phyloP scores from a whole-genome alignment of 2,329 filamentous ascomycete genomes.

The Calonectria naviculata region DNA sequence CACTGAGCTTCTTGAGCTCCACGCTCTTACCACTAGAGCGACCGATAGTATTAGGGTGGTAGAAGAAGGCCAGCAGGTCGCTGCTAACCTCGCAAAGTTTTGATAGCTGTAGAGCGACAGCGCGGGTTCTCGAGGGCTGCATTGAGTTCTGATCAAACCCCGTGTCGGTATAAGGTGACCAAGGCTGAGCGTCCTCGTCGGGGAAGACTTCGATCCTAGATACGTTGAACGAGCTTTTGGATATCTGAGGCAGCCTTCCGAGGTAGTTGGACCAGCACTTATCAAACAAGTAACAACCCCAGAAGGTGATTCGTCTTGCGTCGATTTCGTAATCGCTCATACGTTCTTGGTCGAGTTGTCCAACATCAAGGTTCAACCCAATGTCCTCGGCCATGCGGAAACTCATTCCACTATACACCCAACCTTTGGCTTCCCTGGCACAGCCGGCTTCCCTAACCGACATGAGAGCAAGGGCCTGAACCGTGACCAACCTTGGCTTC shows the following conservation, averaged over 20 bases:
- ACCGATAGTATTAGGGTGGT: slow-evolving; percentile 79
- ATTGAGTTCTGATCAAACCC: slow-evolving; percentile 79
- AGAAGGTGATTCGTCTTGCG: slow-evolving; percentile 91
- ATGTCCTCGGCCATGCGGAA: slow-evolving; percentile 98
- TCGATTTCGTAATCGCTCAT: slow-evolving; percentile 88
- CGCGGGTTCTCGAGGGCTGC: slow-evolving; percentile 86
- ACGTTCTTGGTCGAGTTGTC: slow-evolving; percentile 68
- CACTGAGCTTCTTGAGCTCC: slow-evolving; percentile 92
- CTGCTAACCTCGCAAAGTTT: slow-evolving; percentile 93
- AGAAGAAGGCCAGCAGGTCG: slow-evolving; percentile 89
- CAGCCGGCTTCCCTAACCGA: slow-evolving; percentile 96
- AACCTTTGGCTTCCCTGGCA: slow-evolving; percentile 92
- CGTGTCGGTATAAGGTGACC: slow-evolving; percentile 89
- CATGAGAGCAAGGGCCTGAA: slow-evolving; percentile 95
- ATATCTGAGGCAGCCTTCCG: slow-evolving; percentile 88
- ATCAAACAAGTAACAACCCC: slow-evolving; percentile 98
- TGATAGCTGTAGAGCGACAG: slow-evolving; percentile 83
- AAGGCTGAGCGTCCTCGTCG: slow-evolving; percentile 84
- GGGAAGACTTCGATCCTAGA: slow-evolving; percentile 93
- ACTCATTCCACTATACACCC: slow-evolving; percentile 98
- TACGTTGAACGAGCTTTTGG: slow-evolving; percentile 82
- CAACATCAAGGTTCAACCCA: slow-evolving; percentile 87
- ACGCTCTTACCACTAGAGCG: slow-evolving; percentile 78
- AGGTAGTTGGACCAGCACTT: slow-evolving; percentile 99
- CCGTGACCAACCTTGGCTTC: slow-evolving; percentile 86